Conservation (phyloP, 306 rosid genomes). For the Crotalaria pallida region DNA sequence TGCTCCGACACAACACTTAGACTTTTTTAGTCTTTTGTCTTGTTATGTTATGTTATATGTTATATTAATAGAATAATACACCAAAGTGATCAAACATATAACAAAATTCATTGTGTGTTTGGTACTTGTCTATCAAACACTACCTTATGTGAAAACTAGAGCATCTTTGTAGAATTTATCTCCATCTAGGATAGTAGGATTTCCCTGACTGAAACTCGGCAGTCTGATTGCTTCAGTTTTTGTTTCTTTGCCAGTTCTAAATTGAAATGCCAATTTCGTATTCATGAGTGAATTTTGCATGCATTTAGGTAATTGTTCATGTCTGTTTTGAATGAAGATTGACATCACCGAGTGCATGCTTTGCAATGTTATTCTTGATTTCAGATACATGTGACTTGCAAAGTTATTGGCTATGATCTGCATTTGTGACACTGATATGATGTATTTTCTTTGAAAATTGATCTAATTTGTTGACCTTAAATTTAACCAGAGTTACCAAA, state of each 20-base stretch:
- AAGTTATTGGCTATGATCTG: not conserved
- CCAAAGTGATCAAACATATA: too few relatives aligned
- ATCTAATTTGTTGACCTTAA: slow-evolving; percentile 23
- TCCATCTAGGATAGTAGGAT: not conserved
- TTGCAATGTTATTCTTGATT: not conserved
- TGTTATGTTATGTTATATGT: too few relatives aligned
- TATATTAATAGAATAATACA: too few relatives aligned
- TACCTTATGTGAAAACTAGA: not conserved
- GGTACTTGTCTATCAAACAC: too few relatives aligned
- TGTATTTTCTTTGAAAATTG: not conserved
- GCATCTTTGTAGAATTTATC: not conserved
- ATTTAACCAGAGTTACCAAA: slow-evolving; percentile 73
- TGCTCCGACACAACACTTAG: too few relatives aligned
- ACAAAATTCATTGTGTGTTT: too few relatives aligned
- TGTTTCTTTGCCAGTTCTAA: not conserved
- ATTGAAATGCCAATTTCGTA: not conserved
- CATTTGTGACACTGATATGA: not conserved
- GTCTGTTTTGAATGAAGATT: not conserved
- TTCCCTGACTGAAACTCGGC: not conserved
- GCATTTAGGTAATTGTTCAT: not conserved
- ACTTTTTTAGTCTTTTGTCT: too few relatives aligned
- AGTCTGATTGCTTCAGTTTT: not conserved
- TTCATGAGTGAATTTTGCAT: not conserved
- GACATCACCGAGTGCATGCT: not conserved
- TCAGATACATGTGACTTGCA: not conserved